Conservation (phyloP, 257 asterid genomes). For the Nicotiana tomentosiformis region DNA sequence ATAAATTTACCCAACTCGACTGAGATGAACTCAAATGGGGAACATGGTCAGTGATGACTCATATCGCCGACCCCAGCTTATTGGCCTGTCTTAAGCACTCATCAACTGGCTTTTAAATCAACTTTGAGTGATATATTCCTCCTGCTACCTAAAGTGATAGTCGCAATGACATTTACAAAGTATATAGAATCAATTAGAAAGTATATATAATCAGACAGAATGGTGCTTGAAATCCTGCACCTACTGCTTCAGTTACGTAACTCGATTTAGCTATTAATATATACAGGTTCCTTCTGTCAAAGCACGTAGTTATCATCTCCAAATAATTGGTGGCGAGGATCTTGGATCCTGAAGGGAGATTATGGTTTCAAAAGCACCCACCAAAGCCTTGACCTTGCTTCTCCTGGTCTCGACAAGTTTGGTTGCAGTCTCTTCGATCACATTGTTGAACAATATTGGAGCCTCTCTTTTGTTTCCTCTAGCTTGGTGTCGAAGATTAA, state of each 20-base stretch:
- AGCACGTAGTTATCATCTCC: neutral
- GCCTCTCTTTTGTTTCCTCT: constrained; percentile 1
- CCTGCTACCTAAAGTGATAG: no score
- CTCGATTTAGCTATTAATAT: neutral
- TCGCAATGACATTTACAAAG: neutral
- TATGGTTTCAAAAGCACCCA: constrained; percentile 55
- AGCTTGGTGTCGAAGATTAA: constrained; percentile 7
- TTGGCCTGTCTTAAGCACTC: no score
- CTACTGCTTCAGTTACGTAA: neutral
- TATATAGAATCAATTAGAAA: neutral
- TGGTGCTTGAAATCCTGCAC: neutral
- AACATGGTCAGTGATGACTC: no score
- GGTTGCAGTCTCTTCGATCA: constrained; percentile 50
- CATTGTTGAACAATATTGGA: constrained; percentile 12
- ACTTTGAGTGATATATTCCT: no score
- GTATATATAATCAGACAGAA: neutral
- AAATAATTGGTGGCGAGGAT: neutral
- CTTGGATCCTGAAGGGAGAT: constrained; percentile 44
- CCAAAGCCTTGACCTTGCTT: constrained; percentile 58
- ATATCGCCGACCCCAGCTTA: no score
- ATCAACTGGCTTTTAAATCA: no score
- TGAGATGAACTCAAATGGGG: no score
- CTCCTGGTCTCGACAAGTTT: constrained; percentile 46
- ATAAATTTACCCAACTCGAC: no score
- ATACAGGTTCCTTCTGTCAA: neutral